phyloP scores from a whole-genome alignment of 306 rosid genomes.

The Dryas octopetala region DNA sequence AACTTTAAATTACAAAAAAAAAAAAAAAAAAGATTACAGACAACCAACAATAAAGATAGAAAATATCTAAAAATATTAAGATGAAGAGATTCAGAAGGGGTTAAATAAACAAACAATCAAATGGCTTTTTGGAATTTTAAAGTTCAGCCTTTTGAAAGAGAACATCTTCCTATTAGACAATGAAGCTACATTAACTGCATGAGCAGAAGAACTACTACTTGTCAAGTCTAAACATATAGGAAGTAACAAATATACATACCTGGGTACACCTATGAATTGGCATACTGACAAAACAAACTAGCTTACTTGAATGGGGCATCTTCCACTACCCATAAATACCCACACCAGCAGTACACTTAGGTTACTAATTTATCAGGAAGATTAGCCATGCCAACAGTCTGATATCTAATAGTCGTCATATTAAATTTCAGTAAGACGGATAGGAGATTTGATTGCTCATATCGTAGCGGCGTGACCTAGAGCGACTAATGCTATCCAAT shows the following conservation, averaged over 20 bases:
- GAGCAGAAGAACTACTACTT: background rate
- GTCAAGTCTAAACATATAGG: background rate
- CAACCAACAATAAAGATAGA: background rate
- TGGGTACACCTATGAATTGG: background rate
- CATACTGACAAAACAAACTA: constrained; percentile 3
- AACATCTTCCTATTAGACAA: background rate
- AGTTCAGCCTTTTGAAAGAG: background rate
- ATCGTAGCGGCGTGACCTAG: constrained; percentile 66
- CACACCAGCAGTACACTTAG: background rate
- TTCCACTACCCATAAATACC: background rate
- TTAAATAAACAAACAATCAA: background rate
- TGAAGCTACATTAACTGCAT: constrained; percentile 6
- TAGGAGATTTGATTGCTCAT: constrained; percentile 48
- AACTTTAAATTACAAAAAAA: background rate
- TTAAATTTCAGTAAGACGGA: constrained; percentile 38
- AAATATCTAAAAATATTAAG: background rate
- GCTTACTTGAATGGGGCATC: background rate
- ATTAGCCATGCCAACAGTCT: constrained; percentile 27
- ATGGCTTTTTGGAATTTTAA: background rate
- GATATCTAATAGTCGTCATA: constrained; percentile 28
- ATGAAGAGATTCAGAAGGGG: background rate
- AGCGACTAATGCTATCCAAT: constrained; percentile 57
- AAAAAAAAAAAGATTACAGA: background rate
- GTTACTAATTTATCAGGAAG: background rate
- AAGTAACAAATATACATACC: constrained; percentile 13